Evolutionary conservation across 441 rosid species (phyloP).

Genomic region (Populus hybrid): DNA sequence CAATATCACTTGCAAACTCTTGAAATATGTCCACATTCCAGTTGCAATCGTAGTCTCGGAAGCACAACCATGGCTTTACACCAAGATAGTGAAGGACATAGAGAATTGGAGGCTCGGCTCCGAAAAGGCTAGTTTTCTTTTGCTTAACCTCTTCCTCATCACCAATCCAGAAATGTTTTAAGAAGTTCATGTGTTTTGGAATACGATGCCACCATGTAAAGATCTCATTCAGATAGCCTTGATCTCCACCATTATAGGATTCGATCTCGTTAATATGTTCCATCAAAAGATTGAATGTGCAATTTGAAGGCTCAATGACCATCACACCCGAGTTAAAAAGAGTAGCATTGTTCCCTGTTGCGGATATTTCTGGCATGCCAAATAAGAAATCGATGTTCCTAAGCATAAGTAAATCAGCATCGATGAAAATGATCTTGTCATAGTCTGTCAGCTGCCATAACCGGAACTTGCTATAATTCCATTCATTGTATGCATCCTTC

Average conservation of each 20-base stretch:
- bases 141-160: constrained; percentile 68
- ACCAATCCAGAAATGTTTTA: constrained; percentile 90
- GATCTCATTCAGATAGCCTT: constrained; percentile 81
- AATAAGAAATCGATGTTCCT: constrained; percentile 87
- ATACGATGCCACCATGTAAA: constrained; percentile 97
- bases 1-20: constrained; percentile 81
- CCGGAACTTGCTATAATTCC: constrained; percentile 94
- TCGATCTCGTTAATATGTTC: constrained; percentile 82
- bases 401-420: constrained; percentile 72
- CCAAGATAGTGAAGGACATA: constrained; percentile 88
- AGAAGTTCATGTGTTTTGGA: constrained; percentile 79
- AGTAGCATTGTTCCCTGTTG: constrained; percentile 83
- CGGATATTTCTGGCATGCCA: constrained; percentile 85
- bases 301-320: constrained; percentile 86
- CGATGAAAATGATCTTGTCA: constrained; percentile 84
- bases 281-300: constrained; percentile 82
- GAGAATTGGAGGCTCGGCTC: constrained; percentile 72
- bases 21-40: constrained; percentile 71
- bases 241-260: constrained; percentile 96
- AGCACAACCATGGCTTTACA: constrained; percentile 86
- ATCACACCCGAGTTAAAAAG: constrained; percentile 90
- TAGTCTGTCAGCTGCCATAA: constrained; percentile 91
- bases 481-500: constrained; percentile 87
- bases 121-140: constrained; percentile 69
- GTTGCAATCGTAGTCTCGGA: constrained; percentile 86